phyloP scores from a whole-genome alignment of 805 yeast species.

The Lipomyces yamanashiensis region DNA sequence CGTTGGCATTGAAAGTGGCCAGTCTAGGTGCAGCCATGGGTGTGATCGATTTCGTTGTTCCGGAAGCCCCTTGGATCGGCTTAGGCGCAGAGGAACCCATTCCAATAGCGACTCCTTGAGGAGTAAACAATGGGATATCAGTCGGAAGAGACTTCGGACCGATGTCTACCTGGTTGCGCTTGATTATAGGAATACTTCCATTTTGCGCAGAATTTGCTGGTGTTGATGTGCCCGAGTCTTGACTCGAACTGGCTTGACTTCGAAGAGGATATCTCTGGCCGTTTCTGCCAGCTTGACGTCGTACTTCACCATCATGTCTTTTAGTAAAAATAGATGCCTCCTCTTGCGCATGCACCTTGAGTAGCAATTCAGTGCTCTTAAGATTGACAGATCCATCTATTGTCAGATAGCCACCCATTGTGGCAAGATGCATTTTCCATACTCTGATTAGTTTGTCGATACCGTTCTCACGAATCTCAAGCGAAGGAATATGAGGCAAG shows the following conservation, averaged over 20 bases:
- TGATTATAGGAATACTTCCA: slow-evolving; percentile 18
- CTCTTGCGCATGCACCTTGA: slow-evolving; percentile 65
- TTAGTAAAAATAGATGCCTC: slow-evolving; percentile 79
- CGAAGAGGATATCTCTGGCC: slow-evolving; percentile 61
- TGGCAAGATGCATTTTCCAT: slow-evolving; percentile 78
- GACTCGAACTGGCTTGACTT: background rate
- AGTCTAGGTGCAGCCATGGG: slow-evolving; percentile 22
- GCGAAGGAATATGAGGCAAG: slow-evolving; percentile 91
- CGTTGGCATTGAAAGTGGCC: slow-evolving; percentile 53
- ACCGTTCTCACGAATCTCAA: slow-evolving; percentile 94
- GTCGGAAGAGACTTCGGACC: slow-evolving; percentile 72
- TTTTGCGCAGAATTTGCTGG: background rate
- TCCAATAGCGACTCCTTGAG: slow-evolving; percentile 75
- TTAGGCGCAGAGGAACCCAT: slow-evolving; percentile 16
- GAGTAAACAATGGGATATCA: slow-evolving; percentile 76
- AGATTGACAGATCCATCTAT: slow-evolving; percentile 85
- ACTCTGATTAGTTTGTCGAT: slow-evolving; percentile 78
- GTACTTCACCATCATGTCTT: slow-evolving; percentile 68
- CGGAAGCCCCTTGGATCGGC: slow-evolving; percentile 5
- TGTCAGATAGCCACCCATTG: slow-evolving; percentile 76
- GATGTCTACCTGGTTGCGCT: slow-evolving; percentile 66
- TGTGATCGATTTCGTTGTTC: slow-evolving; percentile 23
- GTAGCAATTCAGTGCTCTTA: slow-evolving; percentile 72
- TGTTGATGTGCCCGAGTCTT: background rate
- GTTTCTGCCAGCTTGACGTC: slow-evolving; percentile 59